These are phyloP conservation scores for Sesbania bispinosa DNA, from an alignment of 306 rosid genomes.

Conservation along the genomic window DNA sequence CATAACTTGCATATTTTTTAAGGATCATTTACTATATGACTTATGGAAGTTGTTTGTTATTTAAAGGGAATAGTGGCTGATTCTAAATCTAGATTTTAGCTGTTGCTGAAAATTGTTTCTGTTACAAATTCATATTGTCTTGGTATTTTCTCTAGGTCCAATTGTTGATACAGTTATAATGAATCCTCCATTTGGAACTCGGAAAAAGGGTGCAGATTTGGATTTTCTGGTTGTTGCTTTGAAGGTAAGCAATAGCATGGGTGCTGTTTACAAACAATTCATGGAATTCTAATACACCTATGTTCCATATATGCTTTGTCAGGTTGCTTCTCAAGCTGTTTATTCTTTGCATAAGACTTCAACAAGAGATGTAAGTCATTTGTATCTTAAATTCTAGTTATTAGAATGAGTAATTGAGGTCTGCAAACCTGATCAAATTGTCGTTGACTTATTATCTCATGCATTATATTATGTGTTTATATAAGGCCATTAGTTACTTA, in stretches of 20 bases:
- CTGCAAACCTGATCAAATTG: not conserved
- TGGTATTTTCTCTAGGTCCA: conserved; percentile 45
- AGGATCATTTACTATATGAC: not conserved
- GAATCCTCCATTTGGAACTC: conserved; percentile 97
- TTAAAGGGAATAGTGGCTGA: not conserved
- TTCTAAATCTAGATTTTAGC: not conserved
- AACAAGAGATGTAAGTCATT: conserved; percentile 79
- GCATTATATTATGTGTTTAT: not conserved
- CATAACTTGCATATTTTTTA: not conserved
- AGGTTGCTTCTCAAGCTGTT: conserved; percentile 90
- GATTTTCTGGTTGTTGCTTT: conserved; percentile 71
- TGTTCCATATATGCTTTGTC: conserved; percentile 17
- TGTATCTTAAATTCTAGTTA: conserved; percentile 14
- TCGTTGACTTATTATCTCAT: not conserved
- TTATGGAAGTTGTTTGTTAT: not conserved
- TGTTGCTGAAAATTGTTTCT: not conserved
- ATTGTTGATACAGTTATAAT: conserved; percentile 81
- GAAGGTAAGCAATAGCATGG: conserved; percentile 50
- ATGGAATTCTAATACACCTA: conserved; percentile 16
- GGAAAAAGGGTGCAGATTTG: conserved; percentile 84
- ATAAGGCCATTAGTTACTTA: not conserved
- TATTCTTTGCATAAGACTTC: conserved; percentile 90
- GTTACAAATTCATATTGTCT: conserved; percentile 7
- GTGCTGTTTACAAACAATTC: not conserved
- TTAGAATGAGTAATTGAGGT: not conserved